Evolutionary conservation across 2,329 filamentous ascomycete species (phyloP).

Genomic region (Sphaerostilbella broomeana): DNA sequence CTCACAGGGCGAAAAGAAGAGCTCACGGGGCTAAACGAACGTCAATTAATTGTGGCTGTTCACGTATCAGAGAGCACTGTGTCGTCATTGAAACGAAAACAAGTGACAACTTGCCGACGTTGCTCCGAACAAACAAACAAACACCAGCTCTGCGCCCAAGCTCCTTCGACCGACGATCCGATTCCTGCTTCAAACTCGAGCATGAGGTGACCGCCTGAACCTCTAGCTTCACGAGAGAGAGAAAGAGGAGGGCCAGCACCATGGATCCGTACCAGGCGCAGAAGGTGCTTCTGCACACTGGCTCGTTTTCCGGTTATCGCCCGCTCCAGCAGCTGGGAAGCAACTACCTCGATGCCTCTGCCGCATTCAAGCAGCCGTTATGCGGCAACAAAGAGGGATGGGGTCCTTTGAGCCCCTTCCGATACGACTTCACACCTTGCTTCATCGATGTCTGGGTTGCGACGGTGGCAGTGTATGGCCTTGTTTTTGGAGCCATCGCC

Average conservation of each 20-base stretch:
- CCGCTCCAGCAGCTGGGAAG: conserved; percentile 45
- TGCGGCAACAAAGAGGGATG: conserved; percentile 90
- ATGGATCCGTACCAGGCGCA: conserved; percentile 33
- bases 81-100: too few species aligned
- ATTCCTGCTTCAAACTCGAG: too few species aligned
- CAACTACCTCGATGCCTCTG: conserved; percentile 52
- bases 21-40: too few species aligned
- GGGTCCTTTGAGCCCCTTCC: conserved; percentile 80
- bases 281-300: conserved; percentile 47
- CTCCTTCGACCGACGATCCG: conserved; percentile 16
- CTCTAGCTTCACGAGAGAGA: background rate
- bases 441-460: conserved; percentile 91
- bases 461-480: conserved; percentile 68
- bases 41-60: too few species aligned
- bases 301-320: conserved; percentile 55
- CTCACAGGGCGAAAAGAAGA: too few species aligned
- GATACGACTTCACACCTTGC: conserved; percentile 95
- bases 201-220: conserved; percentile 11
- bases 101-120: conserved; percentile 1
- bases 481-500: conserved; percentile 69
- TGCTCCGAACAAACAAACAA: too few species aligned
- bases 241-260: conserved; percentile 15
- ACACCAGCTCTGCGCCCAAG: conserved; percentile 4
- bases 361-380: conserved; percentile 57
- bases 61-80: too few species aligned